Percentiles rank a stretch among this genome's conserved stretches.
Conservation (phyloP, 768 basidiomycete genomes). For the Podaxis pistillaris region DNA sequence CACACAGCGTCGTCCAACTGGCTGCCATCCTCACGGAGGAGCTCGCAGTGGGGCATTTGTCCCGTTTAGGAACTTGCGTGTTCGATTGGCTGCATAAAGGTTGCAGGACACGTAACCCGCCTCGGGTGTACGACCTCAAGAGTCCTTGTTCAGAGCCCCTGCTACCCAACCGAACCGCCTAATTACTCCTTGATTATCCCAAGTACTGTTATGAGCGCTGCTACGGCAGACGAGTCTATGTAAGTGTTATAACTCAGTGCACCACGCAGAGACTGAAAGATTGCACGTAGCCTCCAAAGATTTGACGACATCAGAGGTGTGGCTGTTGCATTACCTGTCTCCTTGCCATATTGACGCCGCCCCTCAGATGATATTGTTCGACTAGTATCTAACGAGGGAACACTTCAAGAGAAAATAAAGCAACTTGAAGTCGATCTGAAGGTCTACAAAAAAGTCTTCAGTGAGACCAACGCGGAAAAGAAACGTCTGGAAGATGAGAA, state of each 20-base stretch:
- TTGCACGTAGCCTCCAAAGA: neutral
- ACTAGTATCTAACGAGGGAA: constrained; percentile 32
- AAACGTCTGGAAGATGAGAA: constrained; percentile 20
- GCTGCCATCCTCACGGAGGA: neutral
- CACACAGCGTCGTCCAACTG: neutral
- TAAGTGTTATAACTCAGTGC: neutral
- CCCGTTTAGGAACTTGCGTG: neutral
- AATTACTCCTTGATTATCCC: neutral
- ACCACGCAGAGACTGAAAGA: neutral
- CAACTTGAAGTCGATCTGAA: constrained; percentile 38
- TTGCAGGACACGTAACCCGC: neutral
- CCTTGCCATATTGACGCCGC: neutral
- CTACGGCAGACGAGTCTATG: neutral
- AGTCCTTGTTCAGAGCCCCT: neutral
- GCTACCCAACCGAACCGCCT: neutral
- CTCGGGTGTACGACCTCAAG: no score
- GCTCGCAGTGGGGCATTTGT: neutral
- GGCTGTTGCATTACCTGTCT: neutral
- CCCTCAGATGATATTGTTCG: constrained; percentile 36
- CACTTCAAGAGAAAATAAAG: constrained; percentile 29
- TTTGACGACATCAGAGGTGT: neutral
- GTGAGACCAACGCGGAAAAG: constrained; percentile 34
- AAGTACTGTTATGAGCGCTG: neutral
- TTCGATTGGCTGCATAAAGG: neutral
- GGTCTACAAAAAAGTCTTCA: constrained; percentile 44